Evolutionary conservation across 495 filamentous ascomycete genomes (phyloP).

Genomic region (Xylaria flabelliformis): DNA sequence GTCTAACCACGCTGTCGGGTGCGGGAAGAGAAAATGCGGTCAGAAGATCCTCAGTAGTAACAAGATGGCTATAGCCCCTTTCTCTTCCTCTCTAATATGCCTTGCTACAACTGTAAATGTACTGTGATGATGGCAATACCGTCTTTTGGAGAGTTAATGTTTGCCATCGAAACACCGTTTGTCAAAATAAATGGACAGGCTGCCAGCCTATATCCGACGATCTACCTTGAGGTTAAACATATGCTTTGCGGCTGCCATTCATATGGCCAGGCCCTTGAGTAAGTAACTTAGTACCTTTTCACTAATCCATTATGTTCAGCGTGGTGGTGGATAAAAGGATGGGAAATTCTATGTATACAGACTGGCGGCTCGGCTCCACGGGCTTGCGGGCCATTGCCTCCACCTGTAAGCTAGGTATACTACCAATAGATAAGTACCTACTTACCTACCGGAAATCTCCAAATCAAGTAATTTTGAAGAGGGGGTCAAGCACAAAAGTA

Average conservation of each 20-base stretch:
- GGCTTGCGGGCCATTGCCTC: constrained; percentile 7
- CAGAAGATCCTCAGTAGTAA: neutral
- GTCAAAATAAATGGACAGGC: neutral
- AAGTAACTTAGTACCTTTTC: neutral
- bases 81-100: neutral
- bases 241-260: neutral
- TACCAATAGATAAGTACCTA: no score
- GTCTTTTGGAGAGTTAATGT: neutral
- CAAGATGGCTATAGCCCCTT: neutral
- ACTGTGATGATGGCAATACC: neutral
- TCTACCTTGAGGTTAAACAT: neutral
- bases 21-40: neutral
- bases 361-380: constrained; percentile 14
- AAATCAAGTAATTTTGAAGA: neutral
- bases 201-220: neutral
- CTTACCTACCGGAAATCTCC: neutral
- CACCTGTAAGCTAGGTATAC: neutral
- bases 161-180: neutral
- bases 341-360: no score
- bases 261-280: neutral
- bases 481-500: neutral
- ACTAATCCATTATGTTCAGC: neutral
- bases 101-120: neutral
- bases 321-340: neutral
- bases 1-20: neutral